phyloP scores from a whole-genome alignment of 768 basidiomycete genomes.

The Termitomyces sp. region DNA sequence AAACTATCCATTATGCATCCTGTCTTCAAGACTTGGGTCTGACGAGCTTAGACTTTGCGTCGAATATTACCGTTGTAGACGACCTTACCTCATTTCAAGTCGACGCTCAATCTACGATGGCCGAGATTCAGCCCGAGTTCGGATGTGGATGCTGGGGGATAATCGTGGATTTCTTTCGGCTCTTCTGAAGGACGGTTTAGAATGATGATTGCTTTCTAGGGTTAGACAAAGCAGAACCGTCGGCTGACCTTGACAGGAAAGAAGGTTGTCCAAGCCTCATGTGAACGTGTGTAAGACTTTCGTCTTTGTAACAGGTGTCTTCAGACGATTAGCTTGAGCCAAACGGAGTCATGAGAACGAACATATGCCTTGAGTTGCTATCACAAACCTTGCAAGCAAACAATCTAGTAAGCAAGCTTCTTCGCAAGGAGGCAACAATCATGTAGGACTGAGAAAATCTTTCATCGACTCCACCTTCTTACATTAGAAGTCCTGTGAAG shows the following conservation, averaged over 20 bases:
- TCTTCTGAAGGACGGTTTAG: background rate
- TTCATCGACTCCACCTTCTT: background rate
- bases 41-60: constrained; percentile 1
- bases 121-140: background rate
- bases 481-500: background rate
- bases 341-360: too few species aligned
- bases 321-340: background rate
- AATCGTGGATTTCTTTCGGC: background rate
- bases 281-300: background rate
- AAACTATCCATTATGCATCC: constrained; percentile 1
- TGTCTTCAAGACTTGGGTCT: constrained; percentile 4
- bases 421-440: background rate
- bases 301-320: background rate
- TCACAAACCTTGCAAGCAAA: background rate
- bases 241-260: background rate
- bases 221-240: background rate
- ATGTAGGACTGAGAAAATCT: background rate
- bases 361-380: background rate
- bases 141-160: background rate
- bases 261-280: background rate
- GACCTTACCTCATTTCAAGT: background rate
- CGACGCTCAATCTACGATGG: background rate
- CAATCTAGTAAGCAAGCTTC: too few species aligned
- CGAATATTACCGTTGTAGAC: constrained; percentile 9
- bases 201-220: background rate